Evolutionary conservation across 768 basidiomycete species (phyloP).

Genomic region (Suillus clintonianus): DNA sequence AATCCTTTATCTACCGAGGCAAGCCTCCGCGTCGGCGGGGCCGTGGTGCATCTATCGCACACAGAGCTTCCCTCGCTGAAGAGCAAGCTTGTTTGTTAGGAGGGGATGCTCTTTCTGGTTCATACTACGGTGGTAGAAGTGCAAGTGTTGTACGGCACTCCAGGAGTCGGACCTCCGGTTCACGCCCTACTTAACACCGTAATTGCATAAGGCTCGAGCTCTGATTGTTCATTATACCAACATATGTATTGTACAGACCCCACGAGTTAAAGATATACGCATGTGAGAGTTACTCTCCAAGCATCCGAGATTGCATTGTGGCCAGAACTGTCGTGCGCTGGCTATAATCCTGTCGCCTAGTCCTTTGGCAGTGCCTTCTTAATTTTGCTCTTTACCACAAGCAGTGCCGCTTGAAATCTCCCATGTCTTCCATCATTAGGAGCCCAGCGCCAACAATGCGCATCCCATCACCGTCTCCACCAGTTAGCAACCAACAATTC

Average conservation of each 20-base stretch:
- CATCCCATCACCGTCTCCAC: not conserved
- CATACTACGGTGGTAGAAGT: conserved; percentile 28
- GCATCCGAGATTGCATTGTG: not conserved
- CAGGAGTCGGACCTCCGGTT: conserved; percentile 40
- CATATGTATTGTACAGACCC: not conserved
- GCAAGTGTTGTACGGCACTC: conserved; percentile 30
- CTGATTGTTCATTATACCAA: not conserved
- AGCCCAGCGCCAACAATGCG: not conserved
- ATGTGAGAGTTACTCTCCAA: not conserved
- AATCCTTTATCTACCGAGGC: conserved; percentile 77
- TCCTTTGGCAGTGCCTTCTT: not conserved
- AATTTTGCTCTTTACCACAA: not conserved
- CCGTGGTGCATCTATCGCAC: conserved; percentile 28
- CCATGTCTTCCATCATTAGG: not conserved
- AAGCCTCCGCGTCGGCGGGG: conserved; percentile 39
- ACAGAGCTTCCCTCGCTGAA: conserved; percentile 36
- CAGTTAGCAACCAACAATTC: conserved; percentile 22
- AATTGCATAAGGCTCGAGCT: not conserved
- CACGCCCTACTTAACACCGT: conserved; percentile 2
- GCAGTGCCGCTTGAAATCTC: not conserved
- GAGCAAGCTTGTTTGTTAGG: conserved; percentile 53
- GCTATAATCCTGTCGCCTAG: not conserved
- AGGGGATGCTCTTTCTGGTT: conserved; percentile 38
- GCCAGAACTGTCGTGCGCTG: not conserved
- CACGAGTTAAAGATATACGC: not conserved